Percentiles rank a stretch among this genome's conserved stretches.
phyloP scores from a whole-genome alignment of 1,284 basidiomycete genomes.

The Ganoderma meredithae region DNA sequence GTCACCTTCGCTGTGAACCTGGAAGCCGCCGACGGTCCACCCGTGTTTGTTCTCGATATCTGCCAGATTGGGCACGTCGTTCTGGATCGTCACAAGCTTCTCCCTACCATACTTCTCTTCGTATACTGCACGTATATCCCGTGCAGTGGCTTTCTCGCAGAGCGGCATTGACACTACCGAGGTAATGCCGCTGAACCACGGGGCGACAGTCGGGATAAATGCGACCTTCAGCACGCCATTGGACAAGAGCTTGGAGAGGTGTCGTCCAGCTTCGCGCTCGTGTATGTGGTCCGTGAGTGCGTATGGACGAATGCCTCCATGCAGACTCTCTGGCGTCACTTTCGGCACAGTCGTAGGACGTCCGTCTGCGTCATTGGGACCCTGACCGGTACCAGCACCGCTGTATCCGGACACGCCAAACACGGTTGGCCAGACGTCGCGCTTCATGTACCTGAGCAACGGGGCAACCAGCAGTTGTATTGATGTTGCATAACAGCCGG shows the following conservation, averaged over 20 bases:
- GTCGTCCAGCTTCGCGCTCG: slow-evolving; percentile 91
- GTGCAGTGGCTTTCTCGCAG: slow-evolving; percentile 67
- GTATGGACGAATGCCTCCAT: slow-evolving; percentile 85
- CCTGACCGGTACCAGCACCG: slow-evolving; percentile 90
- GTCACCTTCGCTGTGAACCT: slow-evolving; percentile 89
- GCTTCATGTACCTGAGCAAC: slow-evolving; percentile 77
- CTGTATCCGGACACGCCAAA: slow-evolving; percentile 96
- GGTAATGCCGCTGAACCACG: slow-evolving; percentile 98
- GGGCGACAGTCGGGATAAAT: slow-evolving; percentile 89
- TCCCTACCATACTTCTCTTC: slow-evolving; percentile 83
- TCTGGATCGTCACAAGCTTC: slow-evolving; percentile 72
- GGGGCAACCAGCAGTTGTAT: slow-evolving; percentile 93
- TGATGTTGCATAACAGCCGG: slow-evolving; percentile 97
- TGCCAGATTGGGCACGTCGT: slow-evolving; percentile 78
- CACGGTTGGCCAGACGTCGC: slow-evolving; percentile 79
- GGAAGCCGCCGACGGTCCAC: slow-evolving; percentile 92
- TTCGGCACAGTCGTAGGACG: slow-evolving; percentile 84
- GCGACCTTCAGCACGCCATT: slow-evolving; percentile 66
- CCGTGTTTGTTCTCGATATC: slow-evolving; percentile 88
- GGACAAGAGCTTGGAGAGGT: slow-evolving; percentile 74
- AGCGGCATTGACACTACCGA: slow-evolving; percentile 88
- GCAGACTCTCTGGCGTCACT: slow-evolving; percentile 79
- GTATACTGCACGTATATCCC: slow-evolving; percentile 80
- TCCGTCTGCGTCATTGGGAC: slow-evolving; percentile 68
- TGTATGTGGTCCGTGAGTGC: slow-evolving; percentile 97